Conservation (phyloP, 2,329 filamentous ascomycete species). For the Fusarium phyllophilum region DNA sequence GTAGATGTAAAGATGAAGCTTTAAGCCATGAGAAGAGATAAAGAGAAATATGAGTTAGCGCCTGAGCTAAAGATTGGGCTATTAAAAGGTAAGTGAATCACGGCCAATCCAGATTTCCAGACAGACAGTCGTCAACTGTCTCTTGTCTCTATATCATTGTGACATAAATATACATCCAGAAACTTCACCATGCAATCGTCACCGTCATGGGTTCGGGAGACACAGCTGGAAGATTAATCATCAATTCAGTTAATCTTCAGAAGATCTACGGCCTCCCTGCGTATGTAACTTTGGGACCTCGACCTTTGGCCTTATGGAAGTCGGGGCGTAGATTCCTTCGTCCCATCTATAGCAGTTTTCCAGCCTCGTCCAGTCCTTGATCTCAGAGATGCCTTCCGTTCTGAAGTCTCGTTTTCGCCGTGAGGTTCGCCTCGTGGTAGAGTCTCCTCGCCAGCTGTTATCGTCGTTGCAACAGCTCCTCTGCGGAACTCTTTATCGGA, state of each 20-base stretch:
- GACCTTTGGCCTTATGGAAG: background rate
- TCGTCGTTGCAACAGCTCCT: background rate
- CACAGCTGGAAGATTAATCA: background rate
- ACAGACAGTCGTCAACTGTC: background rate
- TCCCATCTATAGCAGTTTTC: background rate
- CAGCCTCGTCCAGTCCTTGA: background rate
- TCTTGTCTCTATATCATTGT: background rate
- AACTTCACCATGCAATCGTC: background rate
- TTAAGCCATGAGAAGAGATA: background rate
- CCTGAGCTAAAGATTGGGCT: background rate
- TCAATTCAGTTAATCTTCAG: slow-evolving; percentile 24
- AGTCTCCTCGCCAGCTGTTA: background rate
- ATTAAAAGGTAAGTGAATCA: background rate
- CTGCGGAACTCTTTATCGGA: background rate
- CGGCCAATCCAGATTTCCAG: background rate
- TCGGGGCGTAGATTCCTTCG: background rate
- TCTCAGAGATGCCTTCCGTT: background rate
- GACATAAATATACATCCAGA: background rate
- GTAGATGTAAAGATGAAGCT: background rate
- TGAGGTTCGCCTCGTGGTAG: background rate
- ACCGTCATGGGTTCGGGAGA: background rate
- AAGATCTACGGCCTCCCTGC: background rate
- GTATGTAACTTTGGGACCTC: background rate
- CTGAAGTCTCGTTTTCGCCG: background rate
- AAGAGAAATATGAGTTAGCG: background rate